These are phyloP conservation scores for Saccharomycopsis schoenii DNA, from an alignment of 805 yeast species.

Conservation along the genomic window DNA sequence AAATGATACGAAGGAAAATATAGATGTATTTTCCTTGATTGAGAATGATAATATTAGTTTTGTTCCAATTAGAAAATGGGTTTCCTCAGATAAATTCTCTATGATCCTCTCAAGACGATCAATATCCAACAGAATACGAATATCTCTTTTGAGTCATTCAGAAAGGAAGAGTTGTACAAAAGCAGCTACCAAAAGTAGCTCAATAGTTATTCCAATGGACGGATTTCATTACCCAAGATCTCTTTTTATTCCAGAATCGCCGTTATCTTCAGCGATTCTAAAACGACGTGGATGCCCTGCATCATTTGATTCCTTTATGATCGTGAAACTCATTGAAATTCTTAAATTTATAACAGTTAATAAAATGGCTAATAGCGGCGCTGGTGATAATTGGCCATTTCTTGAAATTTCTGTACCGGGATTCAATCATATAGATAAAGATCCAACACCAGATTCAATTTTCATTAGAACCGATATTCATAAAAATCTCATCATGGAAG, in stretches of 20 bases:
- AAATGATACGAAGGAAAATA: no score
- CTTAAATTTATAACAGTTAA: slow-evolving; percentile 20
- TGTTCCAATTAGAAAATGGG: neutral
- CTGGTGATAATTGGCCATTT: slow-evolving; percentile 12
- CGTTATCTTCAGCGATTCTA: slow-evolving; percentile 38
- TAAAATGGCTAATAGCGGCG: neutral
- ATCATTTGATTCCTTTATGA: slow-evolving; percentile 62
- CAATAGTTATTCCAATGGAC: slow-evolving; percentile 58
- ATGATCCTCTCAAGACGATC: neutral
- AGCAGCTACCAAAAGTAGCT: slow-evolving; percentile 22
- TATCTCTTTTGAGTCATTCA: neutral
- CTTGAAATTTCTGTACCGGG: slow-evolving; percentile 48
- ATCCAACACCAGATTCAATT: slow-evolving; percentile 53
- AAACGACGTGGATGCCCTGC: slow-evolving; percentile 73
- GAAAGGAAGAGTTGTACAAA: slow-evolving; percentile 1
- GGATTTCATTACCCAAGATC: slow-evolving; percentile 60
- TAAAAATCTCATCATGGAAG: slow-evolving; percentile 61
- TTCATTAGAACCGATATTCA: slow-evolving; percentile 32
- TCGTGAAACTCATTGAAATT: slow-evolving; percentile 27
- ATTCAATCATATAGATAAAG: slow-evolving; percentile 65
- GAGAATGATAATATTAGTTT: neutral
- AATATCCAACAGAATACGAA: slow-evolving; percentile 7
- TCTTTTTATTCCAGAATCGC: slow-evolving; percentile 27
- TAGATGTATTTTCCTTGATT: neutral
- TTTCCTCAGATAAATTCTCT: neutral